These are phyloP conservation scores for Vachellia pachyceras DNA, from an alignment of 306 rosid genomes.

Conservation along the genomic window DNA sequence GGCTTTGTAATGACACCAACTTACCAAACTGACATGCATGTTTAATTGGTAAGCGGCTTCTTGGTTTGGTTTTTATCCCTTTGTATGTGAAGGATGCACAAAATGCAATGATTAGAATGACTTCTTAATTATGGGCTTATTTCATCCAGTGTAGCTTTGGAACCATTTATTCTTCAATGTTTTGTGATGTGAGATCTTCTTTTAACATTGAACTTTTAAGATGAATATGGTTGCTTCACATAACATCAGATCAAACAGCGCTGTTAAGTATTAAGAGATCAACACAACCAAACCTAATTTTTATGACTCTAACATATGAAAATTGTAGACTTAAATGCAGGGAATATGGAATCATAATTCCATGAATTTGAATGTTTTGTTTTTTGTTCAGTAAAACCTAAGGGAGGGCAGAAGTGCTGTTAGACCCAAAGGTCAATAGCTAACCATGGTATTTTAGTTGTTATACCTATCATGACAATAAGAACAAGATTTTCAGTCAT, in stretches of 20 bases:
- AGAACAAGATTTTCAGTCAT: not conserved
- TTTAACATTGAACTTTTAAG: not conserved
- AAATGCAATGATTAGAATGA: not conserved
- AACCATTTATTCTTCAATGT: slow-evolving; percentile 9
- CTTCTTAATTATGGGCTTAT: slow-evolving; percentile 1
- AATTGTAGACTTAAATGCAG: not conserved
- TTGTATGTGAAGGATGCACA: slow-evolving; percentile 12
- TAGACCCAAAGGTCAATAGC: not conserved
- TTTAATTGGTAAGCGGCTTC: too few species aligned
- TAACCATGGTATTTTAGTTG: not conserved
- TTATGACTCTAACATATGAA: not conserved
- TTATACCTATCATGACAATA: slow-evolving; percentile 1
- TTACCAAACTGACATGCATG: not conserved
- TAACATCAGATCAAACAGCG: slow-evolving; percentile 21
- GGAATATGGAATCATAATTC: not conserved
- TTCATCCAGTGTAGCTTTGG: slow-evolving; percentile 7
- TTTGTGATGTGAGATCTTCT: slow-evolving; percentile 6
- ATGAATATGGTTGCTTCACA: slow-evolving; percentile 27
- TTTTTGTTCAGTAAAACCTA: not conserved
- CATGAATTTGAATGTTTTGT: not conserved
- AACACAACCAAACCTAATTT: not conserved
- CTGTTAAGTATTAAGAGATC: slow-evolving; percentile 6
- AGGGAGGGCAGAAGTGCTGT: slow-evolving; percentile 1
- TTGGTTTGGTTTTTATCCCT: not conserved
- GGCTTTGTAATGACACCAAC: not conserved